A percentile compares a stretch with the other conserved stretches of the same genome.
Evolutionary conservation across 2,329 filamentous ascomycete species (phyloP).

Genomic region (Hypoxylon sp.): DNA sequence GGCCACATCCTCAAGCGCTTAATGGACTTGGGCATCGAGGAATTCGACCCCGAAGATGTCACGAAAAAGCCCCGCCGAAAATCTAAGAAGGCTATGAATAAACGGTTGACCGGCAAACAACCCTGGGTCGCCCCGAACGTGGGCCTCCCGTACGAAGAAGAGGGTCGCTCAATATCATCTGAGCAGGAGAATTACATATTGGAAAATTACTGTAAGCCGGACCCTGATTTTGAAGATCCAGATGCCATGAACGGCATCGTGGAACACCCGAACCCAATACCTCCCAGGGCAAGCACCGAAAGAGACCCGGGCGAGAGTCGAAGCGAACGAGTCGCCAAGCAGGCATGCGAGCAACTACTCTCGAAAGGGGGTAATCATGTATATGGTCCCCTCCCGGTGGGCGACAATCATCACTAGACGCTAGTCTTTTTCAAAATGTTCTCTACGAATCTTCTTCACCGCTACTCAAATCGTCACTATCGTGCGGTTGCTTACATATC

Average conservation of each 20-base stretch:
- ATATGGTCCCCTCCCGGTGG: constrained; percentile 39
- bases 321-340: constrained; percentile 57
- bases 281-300: constrained; percentile 38
- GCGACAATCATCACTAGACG: constrained; percentile 38
- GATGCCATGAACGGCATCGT: constrained; percentile 44
- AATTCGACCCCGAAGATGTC: constrained; percentile 59
- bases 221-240: constrained; percentile 43
- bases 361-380: constrained; percentile 47
- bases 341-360: constrained; percentile 57
- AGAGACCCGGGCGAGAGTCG: constrained; percentile 47
- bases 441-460: constrained; percentile 15
- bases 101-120: constrained; percentile 40
- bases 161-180: constrained; percentile 49
- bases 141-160: constrained; percentile 41
- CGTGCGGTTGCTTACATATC: constrained; percentile 34
- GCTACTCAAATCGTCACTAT: constrained; percentile 12
- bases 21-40: constrained; percentile 63
- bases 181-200: constrained; percentile 55
- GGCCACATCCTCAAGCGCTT: constrained; percentile 67
- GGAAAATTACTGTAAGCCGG: constrained; percentile 50
- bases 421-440: constrained; percentile 11
- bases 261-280: constrained; percentile 43
- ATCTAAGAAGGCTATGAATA: constrained; percentile 51
- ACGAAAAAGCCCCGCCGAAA: constrained; percentile 61
- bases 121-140: constrained; percentile 40